These are phyloP conservation scores for Helminthosporium solani DNA, from an alignment of 2,329 filamentous ascomycete genomes.

Conservation along the genomic window DNA sequence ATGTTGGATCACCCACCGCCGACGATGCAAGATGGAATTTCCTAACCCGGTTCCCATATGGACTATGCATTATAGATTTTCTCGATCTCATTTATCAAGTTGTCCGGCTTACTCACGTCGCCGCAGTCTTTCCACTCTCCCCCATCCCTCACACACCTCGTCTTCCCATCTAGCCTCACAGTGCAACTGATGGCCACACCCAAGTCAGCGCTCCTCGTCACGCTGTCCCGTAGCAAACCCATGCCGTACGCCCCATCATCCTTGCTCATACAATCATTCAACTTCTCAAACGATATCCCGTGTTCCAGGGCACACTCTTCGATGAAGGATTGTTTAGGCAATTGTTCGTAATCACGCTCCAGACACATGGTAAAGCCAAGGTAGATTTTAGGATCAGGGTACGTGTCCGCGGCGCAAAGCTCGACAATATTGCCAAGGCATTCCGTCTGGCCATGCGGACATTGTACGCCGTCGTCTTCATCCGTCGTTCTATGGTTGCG, in stretches of 20 bases:
- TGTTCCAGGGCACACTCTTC: conserved; percentile 89
- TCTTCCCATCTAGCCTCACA: conserved; percentile 67
- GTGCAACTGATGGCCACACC: conserved; percentile 52
- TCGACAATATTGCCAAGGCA: conserved; percentile 94
- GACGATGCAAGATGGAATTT: too few species aligned
- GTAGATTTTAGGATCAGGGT: conserved; percentile 81
- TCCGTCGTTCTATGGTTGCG: conserved; percentile 56
- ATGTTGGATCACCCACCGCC: too few species aligned
- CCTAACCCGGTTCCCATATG: too few species aligned
- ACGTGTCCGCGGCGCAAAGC: conserved; percentile 81
- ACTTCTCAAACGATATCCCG: conserved; percentile 74
- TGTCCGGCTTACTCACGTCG: conserved; percentile 64
- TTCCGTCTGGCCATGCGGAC: conserved; percentile 85
- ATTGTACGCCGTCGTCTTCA: conserved; percentile 78
- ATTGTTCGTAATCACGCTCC: conserved; percentile 69
- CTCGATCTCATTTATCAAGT: conserved; percentile 76
- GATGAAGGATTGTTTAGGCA: conserved; percentile 76
- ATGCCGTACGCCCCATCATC: conserved; percentile 73
- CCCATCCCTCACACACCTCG: conserved; percentile 81
- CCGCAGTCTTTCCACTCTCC: conserved; percentile 80
- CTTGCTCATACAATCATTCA: conserved; percentile 79
- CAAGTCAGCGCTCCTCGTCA: conserved; percentile 58
- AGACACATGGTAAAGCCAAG: conserved; percentile 95
- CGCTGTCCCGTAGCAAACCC: conserved; percentile 66
- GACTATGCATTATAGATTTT: too few species aligned